These are phyloP conservation scores for Xerocomus nothofagi DNA, from an alignment of 1,284 basidiomycete genomes.

Conservation along the genomic window DNA sequence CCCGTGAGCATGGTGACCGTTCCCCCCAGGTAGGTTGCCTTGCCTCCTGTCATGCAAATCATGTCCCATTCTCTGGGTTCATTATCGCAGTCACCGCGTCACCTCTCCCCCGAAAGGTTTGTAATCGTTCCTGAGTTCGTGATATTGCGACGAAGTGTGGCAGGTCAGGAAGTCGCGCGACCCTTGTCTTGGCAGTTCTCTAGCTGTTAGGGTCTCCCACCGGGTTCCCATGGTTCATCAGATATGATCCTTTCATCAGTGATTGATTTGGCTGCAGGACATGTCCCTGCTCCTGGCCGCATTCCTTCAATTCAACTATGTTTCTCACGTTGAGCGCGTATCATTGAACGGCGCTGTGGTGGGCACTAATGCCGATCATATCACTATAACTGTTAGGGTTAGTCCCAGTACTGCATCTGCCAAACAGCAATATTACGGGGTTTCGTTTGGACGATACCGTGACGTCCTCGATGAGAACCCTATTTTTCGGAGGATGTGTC, in stretches of 20 bases:
- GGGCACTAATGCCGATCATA: not conserved
- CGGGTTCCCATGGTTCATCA: not conserved
- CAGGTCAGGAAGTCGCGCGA: not conserved
- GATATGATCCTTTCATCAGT: not conserved
- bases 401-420: not conserved
- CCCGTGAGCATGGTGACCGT: not conserved
- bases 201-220: too few relatives aligned
- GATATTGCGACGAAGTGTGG: not conserved
- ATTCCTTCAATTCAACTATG: not conserved
- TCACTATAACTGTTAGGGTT: slow-evolving; percentile 11
- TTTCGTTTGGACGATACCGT: not conserved
- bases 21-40: not conserved
- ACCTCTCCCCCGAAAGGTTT: not conserved
- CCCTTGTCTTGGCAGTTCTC: not conserved
- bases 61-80: not conserved
- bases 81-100: not conserved
- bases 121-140: not conserved
- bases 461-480: not conserved
- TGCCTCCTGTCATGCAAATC: not conserved
- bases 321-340: not conserved
- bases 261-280: not conserved
- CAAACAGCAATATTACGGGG: not conserved
- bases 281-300: not conserved
- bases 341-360: not conserved
- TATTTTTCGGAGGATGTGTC: not conserved